These are phyloP conservation scores for Candida easanensis DNA, from an alignment of 805 yeast genomes.

Conservation along the genomic window DNA sequence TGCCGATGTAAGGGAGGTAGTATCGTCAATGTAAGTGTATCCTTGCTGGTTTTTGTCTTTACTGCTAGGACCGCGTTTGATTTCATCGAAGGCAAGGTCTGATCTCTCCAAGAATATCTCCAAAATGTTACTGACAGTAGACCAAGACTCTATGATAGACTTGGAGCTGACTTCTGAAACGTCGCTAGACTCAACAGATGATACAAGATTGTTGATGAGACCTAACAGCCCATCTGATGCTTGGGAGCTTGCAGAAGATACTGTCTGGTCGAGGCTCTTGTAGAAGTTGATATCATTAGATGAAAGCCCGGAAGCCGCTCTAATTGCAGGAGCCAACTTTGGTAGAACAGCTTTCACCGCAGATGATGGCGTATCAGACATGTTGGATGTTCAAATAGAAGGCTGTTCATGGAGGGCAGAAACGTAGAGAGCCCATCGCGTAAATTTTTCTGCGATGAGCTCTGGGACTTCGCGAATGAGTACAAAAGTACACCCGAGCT, in stretches of 20 bases:
- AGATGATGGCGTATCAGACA: conserved; percentile 1
- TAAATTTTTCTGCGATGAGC: conserved; percentile 1
- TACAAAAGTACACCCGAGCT: not conserved
- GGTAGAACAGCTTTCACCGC: conserved; percentile 31
- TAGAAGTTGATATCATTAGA: conserved; percentile 81
- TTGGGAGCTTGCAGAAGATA: conserved; percentile 38
- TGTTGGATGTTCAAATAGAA: not conserved
- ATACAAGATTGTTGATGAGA: conserved; percentile 44
- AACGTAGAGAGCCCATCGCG: not conserved
- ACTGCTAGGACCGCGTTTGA: conserved; percentile 18
- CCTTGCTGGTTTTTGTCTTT: conserved; percentile 12
- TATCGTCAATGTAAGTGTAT: conserved; percentile 52
- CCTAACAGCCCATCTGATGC: conserved; percentile 42
- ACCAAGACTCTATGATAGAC: conserved; percentile 54
- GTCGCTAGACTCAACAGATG: conserved; percentile 31
- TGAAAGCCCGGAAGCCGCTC: conserved; percentile 67
- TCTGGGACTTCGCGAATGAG: not conserved
- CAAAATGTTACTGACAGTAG: conserved; percentile 53
- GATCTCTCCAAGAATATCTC: conserved; percentile 76
- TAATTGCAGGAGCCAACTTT: conserved; percentile 51
- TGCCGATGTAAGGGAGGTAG: conserved; percentile 18
- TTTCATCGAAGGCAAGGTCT: conserved; percentile 61
- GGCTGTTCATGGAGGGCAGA: not conserved
- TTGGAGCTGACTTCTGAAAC: conserved; percentile 35
- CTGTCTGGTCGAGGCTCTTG: conserved; percentile 52